Evolutionary conservation across 1,139 yeast species (phyloP).

Genomic region (Blastobotrys ciferrii): DNA sequence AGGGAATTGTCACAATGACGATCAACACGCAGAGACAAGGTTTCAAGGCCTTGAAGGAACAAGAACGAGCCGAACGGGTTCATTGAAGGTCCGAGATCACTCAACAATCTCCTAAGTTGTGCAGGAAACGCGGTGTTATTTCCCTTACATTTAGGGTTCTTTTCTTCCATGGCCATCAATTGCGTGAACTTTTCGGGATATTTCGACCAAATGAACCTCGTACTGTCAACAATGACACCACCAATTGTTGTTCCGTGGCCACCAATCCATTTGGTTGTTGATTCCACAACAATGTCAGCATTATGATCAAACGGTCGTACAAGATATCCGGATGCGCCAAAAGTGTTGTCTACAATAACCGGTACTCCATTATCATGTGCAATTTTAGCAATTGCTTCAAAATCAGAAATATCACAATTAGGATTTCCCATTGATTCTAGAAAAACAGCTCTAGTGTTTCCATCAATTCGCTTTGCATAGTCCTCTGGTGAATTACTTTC

Average conservation of each 20-base stretch:
- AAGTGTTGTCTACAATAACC: conserved; percentile 92
- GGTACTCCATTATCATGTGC: conserved; percentile 92
- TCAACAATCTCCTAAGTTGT: conserved; percentile 75
- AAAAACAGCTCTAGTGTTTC: conserved; percentile 82
- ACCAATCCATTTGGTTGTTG: conserved; percentile 97
- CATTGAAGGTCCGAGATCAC: conserved; percentile 89
- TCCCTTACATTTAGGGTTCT: conserved; percentile 74
- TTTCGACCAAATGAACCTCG: conserved; percentile 86
- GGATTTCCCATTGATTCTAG: conserved; percentile 94
- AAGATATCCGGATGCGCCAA: conserved; percentile 94
- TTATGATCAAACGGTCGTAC: conserved; percentile 85
- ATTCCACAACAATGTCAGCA: conserved; percentile 80
- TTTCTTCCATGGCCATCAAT: conserved; percentile 90
- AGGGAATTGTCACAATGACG: conserved; percentile 86
- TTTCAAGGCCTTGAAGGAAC: conserved; percentile 87
- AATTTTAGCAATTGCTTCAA: conserved; percentile 66
- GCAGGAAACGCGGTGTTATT: conserved; percentile 78
- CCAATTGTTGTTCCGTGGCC: conserved; percentile 97
- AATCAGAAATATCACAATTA: conserved; percentile 87
- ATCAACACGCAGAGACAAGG: conserved; percentile 87
- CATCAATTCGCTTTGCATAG: conserved; percentile 71
- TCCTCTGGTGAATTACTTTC: conserved; percentile 70
- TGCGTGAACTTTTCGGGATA: conserved; percentile 86
- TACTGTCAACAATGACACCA: conserved; percentile 86
- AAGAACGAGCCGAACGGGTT: conserved; percentile 88